These are phyloP conservation scores for Boletus coccyginus DNA, from an alignment of 768 basidiomycete species.

Conservation along the genomic window DNA sequence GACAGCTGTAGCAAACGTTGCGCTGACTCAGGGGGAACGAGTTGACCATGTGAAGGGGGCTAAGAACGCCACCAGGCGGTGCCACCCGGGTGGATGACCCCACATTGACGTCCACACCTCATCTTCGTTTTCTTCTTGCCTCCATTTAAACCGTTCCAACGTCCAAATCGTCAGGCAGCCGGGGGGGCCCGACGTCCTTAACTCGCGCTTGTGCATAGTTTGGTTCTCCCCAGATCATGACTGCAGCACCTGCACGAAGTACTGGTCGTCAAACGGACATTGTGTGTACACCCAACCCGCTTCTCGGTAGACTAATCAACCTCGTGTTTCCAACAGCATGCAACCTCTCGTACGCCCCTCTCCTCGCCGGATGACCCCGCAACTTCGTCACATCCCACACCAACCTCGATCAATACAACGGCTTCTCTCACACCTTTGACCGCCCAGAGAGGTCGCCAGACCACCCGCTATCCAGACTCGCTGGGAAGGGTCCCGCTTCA, in stretches of 20 bases:
- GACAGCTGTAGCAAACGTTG: not conserved
- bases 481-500: constrained; percentile 73
- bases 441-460: constrained; percentile 39
- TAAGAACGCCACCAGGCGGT: constrained; percentile 1
- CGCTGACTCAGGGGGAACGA: too few species aligned
- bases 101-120: constrained; percentile 7
- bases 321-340: constrained; percentile 9
- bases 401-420: constrained; percentile 3
- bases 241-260: constrained; percentile 9
- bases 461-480: constrained; percentile 52
- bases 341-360: constrained; percentile 1
- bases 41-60: not conserved
- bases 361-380: constrained; percentile 6
- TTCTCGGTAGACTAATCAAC: constrained; percentile 10
- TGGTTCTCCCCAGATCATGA: constrained; percentile 16
- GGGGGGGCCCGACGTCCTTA: constrained; percentile 10
- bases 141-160: constrained; percentile 1
- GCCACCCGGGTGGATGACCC: constrained; percentile 4
- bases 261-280: constrained; percentile 12
- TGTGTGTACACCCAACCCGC: constrained; percentile 12
- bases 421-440: constrained; percentile 36
- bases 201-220: not conserved
- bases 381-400: constrained; percentile 8
- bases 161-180: not conserved
- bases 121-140: not conserved